Percentiles rank a stretch among this genome's conserved stretches.
Conservation (phyloP, 1,284 basidiomycete genomes). For the Microbotryum saponariae region DNA sequence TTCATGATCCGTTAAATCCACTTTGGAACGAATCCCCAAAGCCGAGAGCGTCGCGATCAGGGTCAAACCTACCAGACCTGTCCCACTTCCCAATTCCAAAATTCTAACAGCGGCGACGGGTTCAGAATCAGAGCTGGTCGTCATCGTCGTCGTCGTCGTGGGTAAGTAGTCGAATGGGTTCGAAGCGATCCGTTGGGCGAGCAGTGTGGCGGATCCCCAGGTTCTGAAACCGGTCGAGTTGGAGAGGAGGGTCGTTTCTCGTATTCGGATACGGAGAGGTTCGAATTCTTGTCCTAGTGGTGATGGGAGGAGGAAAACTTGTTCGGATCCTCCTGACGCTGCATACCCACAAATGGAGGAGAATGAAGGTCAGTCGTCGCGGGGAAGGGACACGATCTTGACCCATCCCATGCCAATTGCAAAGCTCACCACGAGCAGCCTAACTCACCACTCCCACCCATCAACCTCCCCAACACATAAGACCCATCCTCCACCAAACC, state of each 20-base stretch:
- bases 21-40: background rate
- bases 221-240: constrained; percentile 25
- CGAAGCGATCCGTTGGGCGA: constrained; percentile 8
- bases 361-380: background rate
- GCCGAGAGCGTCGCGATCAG: background rate
- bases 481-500: constrained; percentile 5
- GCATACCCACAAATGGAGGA: background rate
- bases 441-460: constrained; percentile 8
- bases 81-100: constrained; percentile 28
- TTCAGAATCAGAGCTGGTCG: background rate
- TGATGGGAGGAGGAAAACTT: constrained; percentile 12
- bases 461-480: constrained; percentile 3
- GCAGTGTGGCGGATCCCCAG: constrained; percentile 18
- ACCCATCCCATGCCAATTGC: no score
- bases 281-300: background rate
- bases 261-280: constrained; percentile 9
- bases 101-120: background rate
- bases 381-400: background rate
- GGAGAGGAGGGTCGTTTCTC: constrained; percentile 15
- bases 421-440: no score
- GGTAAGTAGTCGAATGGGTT: constrained; percentile 4
- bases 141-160: background rate
- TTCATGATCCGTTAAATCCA: constrained; percentile 61
- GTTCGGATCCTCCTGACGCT: constrained; percentile 8
- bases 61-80: constrained; percentile 26